Evolutionary conservation across 352 stramenopile genomes (phyloP).

Genomic region (Pythium coloratum): DNA sequence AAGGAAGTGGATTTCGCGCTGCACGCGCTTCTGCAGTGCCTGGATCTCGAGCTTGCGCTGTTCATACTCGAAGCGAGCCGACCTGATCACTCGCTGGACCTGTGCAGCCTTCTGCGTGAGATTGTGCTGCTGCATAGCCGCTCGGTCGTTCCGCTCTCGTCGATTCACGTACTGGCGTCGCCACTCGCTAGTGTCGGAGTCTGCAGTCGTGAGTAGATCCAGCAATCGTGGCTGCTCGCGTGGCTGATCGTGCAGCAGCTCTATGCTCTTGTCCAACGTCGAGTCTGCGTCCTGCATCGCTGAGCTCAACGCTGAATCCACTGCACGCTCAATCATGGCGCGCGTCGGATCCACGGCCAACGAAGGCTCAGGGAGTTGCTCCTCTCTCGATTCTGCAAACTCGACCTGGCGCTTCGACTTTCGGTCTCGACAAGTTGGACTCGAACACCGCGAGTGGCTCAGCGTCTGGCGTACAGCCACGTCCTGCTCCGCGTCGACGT

Average conservation of each 20-base stretch:
- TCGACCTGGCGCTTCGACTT: background rate
- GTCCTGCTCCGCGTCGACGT: background rate
- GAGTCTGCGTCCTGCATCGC: slow-evolving; percentile 9
- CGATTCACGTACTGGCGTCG: slow-evolving; percentile 14
- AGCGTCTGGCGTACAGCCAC: background rate
- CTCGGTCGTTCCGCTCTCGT: slow-evolving; percentile 15
- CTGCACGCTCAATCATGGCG: slow-evolving; percentile 58
- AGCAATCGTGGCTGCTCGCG: background rate
- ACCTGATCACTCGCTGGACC: slow-evolving; percentile 37
- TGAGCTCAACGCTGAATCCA: slow-evolving; percentile 40
- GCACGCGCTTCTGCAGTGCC: slow-evolving; percentile 47
- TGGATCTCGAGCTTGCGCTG: slow-evolving; percentile 62
- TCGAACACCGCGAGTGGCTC: slow-evolving; percentile 17
- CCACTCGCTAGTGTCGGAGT: slow-evolving; percentile 6
- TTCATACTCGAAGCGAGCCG: slow-evolving; percentile 45
- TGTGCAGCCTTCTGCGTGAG: slow-evolving; percentile 17
- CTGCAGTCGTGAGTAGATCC: slow-evolving; percentile 1
- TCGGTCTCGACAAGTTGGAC: slow-evolving; percentile 11
- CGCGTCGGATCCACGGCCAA: slow-evolving; percentile 22
- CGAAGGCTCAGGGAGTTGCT: background rate
- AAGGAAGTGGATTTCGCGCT: slow-evolving; percentile 63
- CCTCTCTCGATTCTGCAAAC: background rate
- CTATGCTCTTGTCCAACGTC: slow-evolving; percentile 7
- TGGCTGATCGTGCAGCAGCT: background rate
- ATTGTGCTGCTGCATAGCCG: background rate